Base-by-base conservation (phyloP, 306 rosid genomes). In the Lablab purpureus region DNA sequence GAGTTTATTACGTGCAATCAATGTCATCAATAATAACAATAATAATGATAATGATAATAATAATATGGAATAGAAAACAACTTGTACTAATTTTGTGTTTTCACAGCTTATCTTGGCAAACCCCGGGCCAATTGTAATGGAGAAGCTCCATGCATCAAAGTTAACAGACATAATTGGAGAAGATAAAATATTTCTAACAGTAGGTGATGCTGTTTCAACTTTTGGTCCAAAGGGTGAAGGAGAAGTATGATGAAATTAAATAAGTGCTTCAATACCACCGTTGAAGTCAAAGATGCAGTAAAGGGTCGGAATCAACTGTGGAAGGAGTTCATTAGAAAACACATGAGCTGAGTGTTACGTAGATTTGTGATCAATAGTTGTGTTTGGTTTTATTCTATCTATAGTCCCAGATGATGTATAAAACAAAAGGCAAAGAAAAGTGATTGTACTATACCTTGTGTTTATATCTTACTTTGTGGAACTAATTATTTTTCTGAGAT, bases 61-160 rank as follows among this genome's bases (percentile, higher is more conserved):
- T 40, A 8, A 40, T 19, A n/a, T 18, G 7, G 6, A 5, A 14
- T 22, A 25, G 10, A 5, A 40, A 58, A 51, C 52, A 54, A 43
- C 25, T 28, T 54, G 56, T 95, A 71, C 43, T 40, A 11, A 62
- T 23, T 7, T 76, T 27, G 15, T 19, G 17, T 70, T 47, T 72
- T 69, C 4, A 27, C 91, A 85, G 91, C 92, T 95, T 67, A 76
- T 82, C 10, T 51, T 95, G 73, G 97, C 97, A 67, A 95, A 95
- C 68, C 97, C 97, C 6, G 97, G 95, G 9, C 85, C 92, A 28
- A 56, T 83, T 21, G 97, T 95, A n/a, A 88, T 78, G 15, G 97
- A 87, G 85, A 91, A 91, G 84, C 86, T 95, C 43, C 51, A 88
- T 9, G 88, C 89, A 30, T 88, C 98, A 6, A n/a, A 85, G 12